Conservation (phyloP, 2,329 filamentous ascomycete species). For the Fusarium falciforme region DNA sequence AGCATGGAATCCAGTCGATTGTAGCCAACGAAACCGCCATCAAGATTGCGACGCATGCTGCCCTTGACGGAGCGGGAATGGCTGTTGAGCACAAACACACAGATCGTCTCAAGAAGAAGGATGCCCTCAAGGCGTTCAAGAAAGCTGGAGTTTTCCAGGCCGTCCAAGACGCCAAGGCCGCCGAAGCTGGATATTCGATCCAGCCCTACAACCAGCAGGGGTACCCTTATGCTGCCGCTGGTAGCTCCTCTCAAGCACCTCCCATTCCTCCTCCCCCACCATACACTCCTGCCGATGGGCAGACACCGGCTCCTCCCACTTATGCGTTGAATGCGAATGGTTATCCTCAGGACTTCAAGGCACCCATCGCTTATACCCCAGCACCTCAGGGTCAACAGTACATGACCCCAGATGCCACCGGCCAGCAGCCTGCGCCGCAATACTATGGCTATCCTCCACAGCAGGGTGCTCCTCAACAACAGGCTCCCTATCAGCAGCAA, state of each 20-base stretch:
- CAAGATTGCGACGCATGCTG: conserved; percentile 50
- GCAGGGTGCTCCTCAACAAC: not conserved
- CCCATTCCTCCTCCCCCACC: conserved; percentile 28
- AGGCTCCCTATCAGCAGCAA: not conserved
- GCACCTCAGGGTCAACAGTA: not conserved
- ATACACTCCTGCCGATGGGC: conserved; percentile 12
- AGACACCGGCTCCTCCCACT: not conserved
- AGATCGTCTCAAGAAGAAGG: conserved; percentile 49
- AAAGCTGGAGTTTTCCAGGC: conserved; percentile 48
- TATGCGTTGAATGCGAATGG: conserved; percentile 2
- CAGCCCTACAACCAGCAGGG: conserved; percentile 31
- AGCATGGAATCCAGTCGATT: conserved; percentile 47
- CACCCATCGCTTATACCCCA: not conserved
- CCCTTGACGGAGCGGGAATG: conserved; percentile 51
- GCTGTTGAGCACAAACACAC: conserved; percentile 51
- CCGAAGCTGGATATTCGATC: conserved; percentile 37
- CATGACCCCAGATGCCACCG: not conserved
- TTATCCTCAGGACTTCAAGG: conserved; percentile 22
- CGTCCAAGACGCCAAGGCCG: conserved; percentile 44
- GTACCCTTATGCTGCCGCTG: not conserved
- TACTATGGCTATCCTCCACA: conserved; percentile 3
- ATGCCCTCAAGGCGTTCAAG: conserved; percentile 47
- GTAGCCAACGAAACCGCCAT: conserved; percentile 50
- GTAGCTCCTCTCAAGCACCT: conserved; percentile 8
- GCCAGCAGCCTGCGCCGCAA: conserved; percentile 3